These are phyloP conservation scores for Leptographium galeiforme DNA, from an alignment of 2,329 filamentous ascomycete species.

Conservation along the genomic window DNA sequence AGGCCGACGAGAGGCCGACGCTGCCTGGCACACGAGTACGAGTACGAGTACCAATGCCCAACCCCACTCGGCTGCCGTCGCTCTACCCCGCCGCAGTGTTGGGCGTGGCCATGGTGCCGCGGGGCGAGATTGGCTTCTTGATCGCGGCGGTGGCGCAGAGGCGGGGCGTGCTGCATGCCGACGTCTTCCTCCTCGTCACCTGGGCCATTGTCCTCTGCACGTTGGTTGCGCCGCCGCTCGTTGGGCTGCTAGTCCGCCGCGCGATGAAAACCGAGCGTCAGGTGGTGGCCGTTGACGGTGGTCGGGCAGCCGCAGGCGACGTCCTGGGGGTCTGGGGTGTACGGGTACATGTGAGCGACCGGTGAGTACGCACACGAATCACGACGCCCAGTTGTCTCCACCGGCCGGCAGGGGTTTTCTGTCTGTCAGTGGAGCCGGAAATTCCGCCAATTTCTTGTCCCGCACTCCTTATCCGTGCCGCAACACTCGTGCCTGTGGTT, in stretches of 20 bases:
- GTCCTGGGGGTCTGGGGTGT: slow-evolving; percentile 2
- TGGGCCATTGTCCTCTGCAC: slow-evolving; percentile 46
- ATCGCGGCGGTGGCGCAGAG: slow-evolving; percentile 56
- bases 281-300: not conserved
- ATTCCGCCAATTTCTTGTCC: too few species aligned
- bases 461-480: too few species aligned
- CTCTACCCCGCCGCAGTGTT: slow-evolving; percentile 55
- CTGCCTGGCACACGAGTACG: not conserved
- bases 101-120: slow-evolving; percentile 54
- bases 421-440: too few species aligned
- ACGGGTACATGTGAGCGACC: not conserved
- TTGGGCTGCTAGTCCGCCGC: slow-evolving; percentile 31
- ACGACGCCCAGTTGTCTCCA: too few species aligned
- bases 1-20: too few species aligned
- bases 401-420: too few species aligned
- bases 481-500: too few species aligned
- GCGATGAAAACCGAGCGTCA: not conserved
- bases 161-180: slow-evolving; percentile 25
- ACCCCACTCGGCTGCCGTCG: slow-evolving; percentile 35
- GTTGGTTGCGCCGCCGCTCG: slow-evolving; percentile 32
- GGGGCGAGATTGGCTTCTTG: slow-evolving; percentile 70
- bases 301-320: not conserved
- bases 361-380: slow-evolving; percentile 17
- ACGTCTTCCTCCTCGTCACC: slow-evolving; percentile 35
- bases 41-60: slow-evolving; percentile 11